Evolutionary conservation across 257 asterid species (phyloP).

Genomic region (Capsicum rhomboideum): DNA sequence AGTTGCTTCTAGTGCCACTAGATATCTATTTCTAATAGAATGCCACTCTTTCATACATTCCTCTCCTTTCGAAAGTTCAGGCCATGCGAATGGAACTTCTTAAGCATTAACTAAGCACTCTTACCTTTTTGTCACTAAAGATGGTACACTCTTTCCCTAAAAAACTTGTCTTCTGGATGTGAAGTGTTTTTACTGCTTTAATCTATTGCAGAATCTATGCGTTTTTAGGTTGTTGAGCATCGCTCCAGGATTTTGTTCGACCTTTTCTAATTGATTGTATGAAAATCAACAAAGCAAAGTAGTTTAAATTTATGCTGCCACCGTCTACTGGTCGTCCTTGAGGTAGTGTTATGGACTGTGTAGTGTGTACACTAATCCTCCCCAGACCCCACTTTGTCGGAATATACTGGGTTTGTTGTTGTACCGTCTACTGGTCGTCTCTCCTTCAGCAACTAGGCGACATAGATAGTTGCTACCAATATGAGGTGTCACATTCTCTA

Average conservation of each 20-base stretch:
- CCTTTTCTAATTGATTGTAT: not conserved
- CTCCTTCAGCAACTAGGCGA: not conserved
- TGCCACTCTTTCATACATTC: not conserved
- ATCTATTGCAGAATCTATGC: not conserved
- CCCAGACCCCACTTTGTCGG: no score
- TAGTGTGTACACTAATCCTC: no score
- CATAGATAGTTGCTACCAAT: not conserved
- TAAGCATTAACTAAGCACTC: not conserved
- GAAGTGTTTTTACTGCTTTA: not conserved
- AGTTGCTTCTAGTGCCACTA: not conserved
- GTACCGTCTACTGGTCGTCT: not conserved
- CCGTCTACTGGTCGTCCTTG: not conserved
- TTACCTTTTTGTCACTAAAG: not conserved
- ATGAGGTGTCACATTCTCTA: not conserved
- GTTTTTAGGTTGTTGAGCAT: not conserved
- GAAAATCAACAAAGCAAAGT: not conserved
- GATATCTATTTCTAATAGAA: not conserved
- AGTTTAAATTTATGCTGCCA: not conserved
- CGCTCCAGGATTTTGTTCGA: not conserved
- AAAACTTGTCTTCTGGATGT: not conserved
- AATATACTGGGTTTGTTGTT: no score
- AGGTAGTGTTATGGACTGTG: no score
- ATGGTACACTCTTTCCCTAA: not conserved
- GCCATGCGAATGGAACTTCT: not conserved
- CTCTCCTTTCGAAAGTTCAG: not conserved